A percentile compares a stretch with the other conserved stretches of the same genome.
phyloP scores from a whole-genome alignment of 2,329 filamentous ascomycete species.

The Colletotrichum simmondsii region DNA sequence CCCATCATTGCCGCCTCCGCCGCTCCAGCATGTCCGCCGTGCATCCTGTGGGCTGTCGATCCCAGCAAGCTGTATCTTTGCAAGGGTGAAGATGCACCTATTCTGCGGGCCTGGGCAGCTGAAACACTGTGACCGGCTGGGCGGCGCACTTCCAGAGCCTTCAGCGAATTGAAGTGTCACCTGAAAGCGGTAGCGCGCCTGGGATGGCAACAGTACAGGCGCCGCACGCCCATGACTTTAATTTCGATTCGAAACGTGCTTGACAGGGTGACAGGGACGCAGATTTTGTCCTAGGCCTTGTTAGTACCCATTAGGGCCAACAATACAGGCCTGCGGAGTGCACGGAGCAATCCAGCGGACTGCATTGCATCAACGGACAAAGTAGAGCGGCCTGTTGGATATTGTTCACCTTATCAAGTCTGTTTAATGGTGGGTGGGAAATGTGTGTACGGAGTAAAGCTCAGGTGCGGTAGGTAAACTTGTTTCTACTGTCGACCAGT shows the following conservation, averaged over 20 bases:
- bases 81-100: not conserved
- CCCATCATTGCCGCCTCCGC: not conserved
- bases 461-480: too few species aligned
- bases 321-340: too few species aligned
- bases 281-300: not conserved
- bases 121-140: constrained; percentile 1
- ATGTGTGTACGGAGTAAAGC: too few species aligned
- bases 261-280: not conserved
- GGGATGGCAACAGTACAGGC: not conserved
- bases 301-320: not conserved
- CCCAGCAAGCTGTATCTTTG: not conserved
- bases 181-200: not conserved
- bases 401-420: not conserved
- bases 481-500: not conserved
- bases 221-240: constrained; percentile 1
- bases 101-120: constrained; percentile 3
- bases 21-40: not conserved
- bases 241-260: constrained; percentile 23
- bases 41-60: not conserved
- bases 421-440: not conserved
- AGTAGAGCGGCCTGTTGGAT: constrained; percentile 4
- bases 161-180: not conserved
- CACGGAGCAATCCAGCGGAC: not conserved
- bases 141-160: not conserved
- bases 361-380: constrained; percentile 16